A percentile compares a stretch with the other conserved stretches of the same genome.
Evolutionary conservation across 2,329 filamentous ascomycete genomes (phyloP).

Genomic region (Microsporum ferrugineum): DNA sequence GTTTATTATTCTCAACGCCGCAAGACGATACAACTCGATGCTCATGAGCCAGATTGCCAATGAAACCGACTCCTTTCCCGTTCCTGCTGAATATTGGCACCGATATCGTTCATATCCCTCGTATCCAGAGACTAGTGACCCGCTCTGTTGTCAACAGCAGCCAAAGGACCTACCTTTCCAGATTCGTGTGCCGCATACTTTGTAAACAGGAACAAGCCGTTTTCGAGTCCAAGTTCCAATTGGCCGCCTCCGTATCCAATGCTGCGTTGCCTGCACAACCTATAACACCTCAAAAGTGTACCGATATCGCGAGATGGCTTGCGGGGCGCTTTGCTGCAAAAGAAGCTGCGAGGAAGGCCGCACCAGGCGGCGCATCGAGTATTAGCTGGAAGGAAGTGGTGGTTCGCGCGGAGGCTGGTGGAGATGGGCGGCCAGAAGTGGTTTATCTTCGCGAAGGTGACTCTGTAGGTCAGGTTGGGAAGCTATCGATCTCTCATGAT

Average conservation of each 20-base stretch:
- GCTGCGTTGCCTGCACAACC: slow-evolving; percentile 20
- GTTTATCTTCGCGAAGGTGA: slow-evolving; percentile 24
- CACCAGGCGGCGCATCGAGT: slow-evolving; percentile 40
- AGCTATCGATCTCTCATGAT: slow-evolving; percentile 79
- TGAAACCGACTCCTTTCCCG: slow-evolving; percentile 44
- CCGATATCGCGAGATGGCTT: slow-evolving; percentile 34
- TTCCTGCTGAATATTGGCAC: slow-evolving; percentile 60
- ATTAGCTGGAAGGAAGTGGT: slow-evolving; percentile 53
- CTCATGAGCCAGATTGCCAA: slow-evolving; percentile 8
- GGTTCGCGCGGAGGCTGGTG: slow-evolving; percentile 24
- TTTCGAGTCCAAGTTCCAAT: slow-evolving; percentile 29
- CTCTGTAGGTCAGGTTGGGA: slow-evolving; percentile 45
- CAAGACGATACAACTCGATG: no score
- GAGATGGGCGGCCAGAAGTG: slow-evolving; percentile 27
- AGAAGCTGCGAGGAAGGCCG: slow-evolving; percentile 59
- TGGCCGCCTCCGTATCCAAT: background rate
- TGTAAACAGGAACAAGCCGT: slow-evolving; percentile 30
- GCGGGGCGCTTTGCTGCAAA: slow-evolving; percentile 56
- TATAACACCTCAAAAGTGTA: background rate
- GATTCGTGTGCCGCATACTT: slow-evolving; percentile 34
- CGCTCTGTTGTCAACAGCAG: slow-evolving; percentile 26
- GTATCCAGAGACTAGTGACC: slow-evolving; percentile 51
- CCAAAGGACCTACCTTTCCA: slow-evolving; percentile 44
- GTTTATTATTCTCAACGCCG: no score
- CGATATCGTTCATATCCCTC: slow-evolving; percentile 61